Conservation (phyloP, 371 early-diverging fungal species). For the Mortierella sp. region DNA sequence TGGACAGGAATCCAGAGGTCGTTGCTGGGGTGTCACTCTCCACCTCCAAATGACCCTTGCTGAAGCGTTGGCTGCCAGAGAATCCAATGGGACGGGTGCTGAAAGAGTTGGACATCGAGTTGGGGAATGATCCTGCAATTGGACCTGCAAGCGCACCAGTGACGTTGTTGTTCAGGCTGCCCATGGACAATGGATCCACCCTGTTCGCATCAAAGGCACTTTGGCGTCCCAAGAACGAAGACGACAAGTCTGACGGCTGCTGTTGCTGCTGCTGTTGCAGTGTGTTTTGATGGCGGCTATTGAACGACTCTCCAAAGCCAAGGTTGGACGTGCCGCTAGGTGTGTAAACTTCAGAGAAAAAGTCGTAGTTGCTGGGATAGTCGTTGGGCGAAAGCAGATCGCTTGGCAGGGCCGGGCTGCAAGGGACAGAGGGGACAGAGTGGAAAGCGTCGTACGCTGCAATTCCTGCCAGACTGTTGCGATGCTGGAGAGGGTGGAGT, state of each 20-base stretch:
- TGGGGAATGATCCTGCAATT: constrained; percentile 45
- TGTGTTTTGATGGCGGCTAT: constrained; percentile 32
- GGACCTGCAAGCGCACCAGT: constrained; percentile 33
- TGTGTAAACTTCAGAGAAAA: constrained; percentile 58
- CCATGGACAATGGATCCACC: constrained; percentile 46
- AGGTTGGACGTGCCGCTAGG: constrained; percentile 53
- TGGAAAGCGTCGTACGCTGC: constrained; percentile 66
- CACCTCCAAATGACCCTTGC: constrained; percentile 34
- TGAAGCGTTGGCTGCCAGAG: constrained; percentile 34
- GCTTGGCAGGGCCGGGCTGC: constrained; percentile 62
- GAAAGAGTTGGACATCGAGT: constrained; percentile 45
- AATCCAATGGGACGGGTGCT: constrained; percentile 26
- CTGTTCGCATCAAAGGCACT: constrained; percentile 39
- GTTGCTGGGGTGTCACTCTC: constrained; percentile 27
- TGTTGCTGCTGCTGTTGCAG: constrained; percentile 26
- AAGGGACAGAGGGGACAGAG: constrained; percentile 63
- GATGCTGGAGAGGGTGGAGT: constrained; percentile 48
- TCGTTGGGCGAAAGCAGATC: constrained; percentile 67
- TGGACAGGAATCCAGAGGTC: constrained; percentile 48
- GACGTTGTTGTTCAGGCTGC: constrained; percentile 31
- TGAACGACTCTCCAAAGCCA: constrained; percentile 50
- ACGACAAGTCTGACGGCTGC: constrained; percentile 29
- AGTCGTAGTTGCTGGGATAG: constrained; percentile 61
- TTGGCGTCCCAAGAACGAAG: constrained; percentile 50
- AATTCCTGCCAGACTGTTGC: constrained; percentile 46